phyloP scores from a whole-genome alignment of 1,284 basidiomycete genomes.

The Trichosporon sp. region DNA sequence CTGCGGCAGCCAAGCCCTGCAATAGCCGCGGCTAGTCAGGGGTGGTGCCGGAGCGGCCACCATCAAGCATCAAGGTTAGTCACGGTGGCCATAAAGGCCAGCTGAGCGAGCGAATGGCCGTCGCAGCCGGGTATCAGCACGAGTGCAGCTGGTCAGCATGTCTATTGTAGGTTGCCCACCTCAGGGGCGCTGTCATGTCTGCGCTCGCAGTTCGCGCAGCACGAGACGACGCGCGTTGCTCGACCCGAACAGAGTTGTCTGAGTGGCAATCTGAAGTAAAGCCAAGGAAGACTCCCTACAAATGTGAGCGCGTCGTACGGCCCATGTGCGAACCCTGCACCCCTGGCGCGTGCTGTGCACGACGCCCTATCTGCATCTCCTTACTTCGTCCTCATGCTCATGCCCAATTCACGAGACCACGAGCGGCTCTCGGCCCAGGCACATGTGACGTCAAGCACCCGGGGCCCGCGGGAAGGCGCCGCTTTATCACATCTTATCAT shows the following conservation, averaged over 20 bases:
- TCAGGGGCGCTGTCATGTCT: too few species aligned
- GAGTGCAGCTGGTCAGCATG: too few species aligned
- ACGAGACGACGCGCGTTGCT: not conserved
- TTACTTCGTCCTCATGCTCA: too few species aligned
- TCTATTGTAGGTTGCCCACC: too few species aligned
- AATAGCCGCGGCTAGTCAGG: too few species aligned
- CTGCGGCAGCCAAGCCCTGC: too few species aligned
- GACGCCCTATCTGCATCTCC: not conserved
- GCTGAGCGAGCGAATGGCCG: too few species aligned
- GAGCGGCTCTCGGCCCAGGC: not conserved
- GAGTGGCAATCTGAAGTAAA: not conserved
- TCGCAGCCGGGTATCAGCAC: too few species aligned
- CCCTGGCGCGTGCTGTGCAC: not conserved
- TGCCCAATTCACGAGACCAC: not conserved
- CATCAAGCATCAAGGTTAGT: too few species aligned
- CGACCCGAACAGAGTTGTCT: not conserved
- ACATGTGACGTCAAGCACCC: not conserved
- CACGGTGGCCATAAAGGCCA: too few species aligned
- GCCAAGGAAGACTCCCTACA: not conserved
- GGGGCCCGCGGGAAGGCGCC: not conserved
- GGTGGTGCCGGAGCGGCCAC: too few species aligned
- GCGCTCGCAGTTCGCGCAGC: not conserved
- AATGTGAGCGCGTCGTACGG: not conserved
- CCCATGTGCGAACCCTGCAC: not conserved
- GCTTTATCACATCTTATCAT: constrained; percentile 6